phyloP scores from a whole-genome alignment of 2,329 filamentous ascomycete species.

The Paramyrothecium sp. region DNA sequence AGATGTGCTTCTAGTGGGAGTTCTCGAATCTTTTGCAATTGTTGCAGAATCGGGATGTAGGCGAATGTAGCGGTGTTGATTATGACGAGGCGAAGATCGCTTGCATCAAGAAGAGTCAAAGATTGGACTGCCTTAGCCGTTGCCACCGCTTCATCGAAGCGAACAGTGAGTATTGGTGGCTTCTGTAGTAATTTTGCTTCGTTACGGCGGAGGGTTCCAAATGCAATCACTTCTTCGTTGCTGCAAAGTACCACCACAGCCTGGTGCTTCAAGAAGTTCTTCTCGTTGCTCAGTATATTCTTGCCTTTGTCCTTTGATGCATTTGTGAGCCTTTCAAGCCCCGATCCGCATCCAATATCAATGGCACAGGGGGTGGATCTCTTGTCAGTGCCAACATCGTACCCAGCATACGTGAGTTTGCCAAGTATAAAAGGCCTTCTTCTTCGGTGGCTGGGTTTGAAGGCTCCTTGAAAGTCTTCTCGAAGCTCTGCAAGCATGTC shows the following conservation, averaged over 20 bases:
- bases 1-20: conserved; percentile 55
- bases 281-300: conserved; percentile 44
- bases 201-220: conserved; percentile 57
- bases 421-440: conserved; percentile 37
- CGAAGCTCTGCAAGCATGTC: conserved; percentile 68
- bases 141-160: conserved; percentile 32
- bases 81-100: conserved; percentile 46
- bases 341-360: conserved; percentile 36
- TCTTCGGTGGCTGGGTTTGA: conserved; percentile 39
- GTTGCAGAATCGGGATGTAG: conserved; percentile 63
- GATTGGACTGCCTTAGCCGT: conserved; percentile 45
- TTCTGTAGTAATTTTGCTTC: conserved; percentile 32
- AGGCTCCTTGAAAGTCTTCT: conserved; percentile 54
- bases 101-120: conserved; percentile 27
- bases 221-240: conserved; percentile 52
- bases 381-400: conserved; percentile 32
- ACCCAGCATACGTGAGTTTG: conserved; percentile 31
- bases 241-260: conserved; percentile 61
- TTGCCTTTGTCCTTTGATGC: conserved; percentile 31
- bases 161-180: conserved; percentile 40
- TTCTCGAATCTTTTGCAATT: conserved; percentile 54
- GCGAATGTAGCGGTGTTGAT: conserved; percentile 68
- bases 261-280: conserved; percentile 54
- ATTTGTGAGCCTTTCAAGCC: conserved; percentile 41
- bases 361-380: conserved; percentile 34